Evolutionary conservation across 139 green algal species (phyloP).

Genomic region (Coelastrella sp.): DNA sequence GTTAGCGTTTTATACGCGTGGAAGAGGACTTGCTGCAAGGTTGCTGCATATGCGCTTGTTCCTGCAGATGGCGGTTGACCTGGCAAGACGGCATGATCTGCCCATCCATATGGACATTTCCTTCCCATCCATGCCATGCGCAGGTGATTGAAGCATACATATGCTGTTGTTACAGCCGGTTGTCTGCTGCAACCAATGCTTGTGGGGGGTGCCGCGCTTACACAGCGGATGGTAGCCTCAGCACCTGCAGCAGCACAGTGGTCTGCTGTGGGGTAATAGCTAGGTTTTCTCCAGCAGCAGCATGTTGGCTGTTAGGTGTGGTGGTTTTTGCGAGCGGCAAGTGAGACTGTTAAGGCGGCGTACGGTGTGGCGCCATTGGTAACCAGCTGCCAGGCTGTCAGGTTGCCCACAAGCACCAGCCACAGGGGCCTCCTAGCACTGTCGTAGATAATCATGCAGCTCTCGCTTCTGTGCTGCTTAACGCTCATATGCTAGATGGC

Average conservation of each 20-base stretch:
- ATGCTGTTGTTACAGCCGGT: no score
- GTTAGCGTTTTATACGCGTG: no score
- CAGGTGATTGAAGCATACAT: conserved; percentile 53
- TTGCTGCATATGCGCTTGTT: not conserved
- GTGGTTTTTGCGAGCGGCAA: no score
- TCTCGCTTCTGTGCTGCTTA: not conserved
- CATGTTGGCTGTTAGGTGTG: no score
- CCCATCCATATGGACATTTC: conserved; percentile 83
- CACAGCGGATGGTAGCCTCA: not conserved
- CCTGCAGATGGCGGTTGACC: conserved; percentile 86
- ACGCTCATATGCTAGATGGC: not conserved
- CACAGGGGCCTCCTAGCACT: no score
- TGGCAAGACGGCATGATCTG: conserved; percentile 62
- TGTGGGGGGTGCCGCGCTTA: no score
- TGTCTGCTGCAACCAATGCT: no score
- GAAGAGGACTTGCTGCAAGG: not conserved
- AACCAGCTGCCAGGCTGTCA: no score
- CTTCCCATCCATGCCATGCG: conserved; percentile 84
- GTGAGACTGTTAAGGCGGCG: no score
- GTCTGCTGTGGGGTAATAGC: not conserved
- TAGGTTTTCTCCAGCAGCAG: not conserved
- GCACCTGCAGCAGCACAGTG: not conserved
- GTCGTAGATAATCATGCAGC: no score
- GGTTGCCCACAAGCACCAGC: no score
- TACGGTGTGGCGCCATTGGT: no score